These are phyloP conservation scores for Phyllostachys edulis DNA, from an alignment of 176 grass and related monocot species.

Conservation along the genomic window DNA sequence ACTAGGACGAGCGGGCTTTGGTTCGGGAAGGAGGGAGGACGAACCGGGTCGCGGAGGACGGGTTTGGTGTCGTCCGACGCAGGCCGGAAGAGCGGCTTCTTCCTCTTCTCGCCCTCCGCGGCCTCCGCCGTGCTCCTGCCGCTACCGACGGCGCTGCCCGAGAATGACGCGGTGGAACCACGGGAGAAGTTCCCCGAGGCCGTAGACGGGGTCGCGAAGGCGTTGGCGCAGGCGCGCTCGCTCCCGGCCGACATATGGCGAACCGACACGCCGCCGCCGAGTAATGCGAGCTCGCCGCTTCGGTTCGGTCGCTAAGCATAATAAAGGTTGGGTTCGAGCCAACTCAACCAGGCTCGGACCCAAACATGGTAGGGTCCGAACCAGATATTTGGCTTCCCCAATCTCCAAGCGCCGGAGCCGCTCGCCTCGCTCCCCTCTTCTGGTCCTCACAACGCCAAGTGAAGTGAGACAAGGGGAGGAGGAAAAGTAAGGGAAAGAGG, in stretches of 20 bases:
- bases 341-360: too few relatives aligned
- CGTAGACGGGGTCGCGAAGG: neutral
- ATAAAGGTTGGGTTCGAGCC: neutral
- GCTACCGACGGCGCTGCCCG: neutral
- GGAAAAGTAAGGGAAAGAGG: neutral
- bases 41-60: slow-evolving; percentile 68
- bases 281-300: neutral
- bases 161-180: neutral
- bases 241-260: slow-evolving; percentile 12
- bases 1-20: neutral
- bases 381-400: slow-evolving; percentile 21
- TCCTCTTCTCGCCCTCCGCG: slow-evolving; percentile 4
- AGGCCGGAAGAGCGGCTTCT: slow-evolving; percentile 54
- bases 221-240: neutral
- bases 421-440: neutral
- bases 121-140: neutral
- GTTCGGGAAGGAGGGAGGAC: neutral
- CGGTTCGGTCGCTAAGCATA: neutral
- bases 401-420: neutral
- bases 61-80: slow-evolving; percentile 77
- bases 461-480: neutral
- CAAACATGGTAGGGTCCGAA: neutral
- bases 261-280: neutral
- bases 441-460: slow-evolving; percentile 30
- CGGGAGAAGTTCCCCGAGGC: neutral